Evolutionary conservation across 352 stramenopile genomes (phyloP).

Genomic region (Phytophthora citrophthora): DNA sequence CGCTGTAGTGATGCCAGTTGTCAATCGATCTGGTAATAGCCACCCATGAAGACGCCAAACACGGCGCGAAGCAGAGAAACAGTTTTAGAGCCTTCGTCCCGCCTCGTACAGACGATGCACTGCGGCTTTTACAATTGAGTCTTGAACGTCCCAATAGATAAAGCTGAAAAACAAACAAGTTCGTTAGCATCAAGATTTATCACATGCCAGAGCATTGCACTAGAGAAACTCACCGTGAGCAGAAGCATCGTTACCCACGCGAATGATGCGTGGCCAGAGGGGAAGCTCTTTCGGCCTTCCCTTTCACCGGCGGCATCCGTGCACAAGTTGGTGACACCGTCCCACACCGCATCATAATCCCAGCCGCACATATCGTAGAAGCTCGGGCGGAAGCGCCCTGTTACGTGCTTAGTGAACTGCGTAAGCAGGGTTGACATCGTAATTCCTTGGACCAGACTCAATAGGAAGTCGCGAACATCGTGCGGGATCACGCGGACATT

Average conservation of each 20-base stretch:
- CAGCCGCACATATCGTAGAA: conserved; percentile 87
- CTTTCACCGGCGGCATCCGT: conserved; percentile 56
- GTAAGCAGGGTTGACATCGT: conserved; percentile 60
- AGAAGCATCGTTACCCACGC: conserved; percentile 76
- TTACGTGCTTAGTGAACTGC: conserved; percentile 80
- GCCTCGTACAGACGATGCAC: conserved; percentile 48
- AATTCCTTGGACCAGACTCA: conserved; percentile 58
- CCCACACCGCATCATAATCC: conserved; percentile 68
- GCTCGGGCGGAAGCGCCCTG: conserved; percentile 73
- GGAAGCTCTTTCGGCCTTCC: conserved; percentile 79
- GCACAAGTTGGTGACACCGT: conserved; percentile 79
- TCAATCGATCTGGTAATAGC: conserved; percentile 76
- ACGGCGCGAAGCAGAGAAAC: conserved; percentile 67
- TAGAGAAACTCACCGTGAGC: conserved; percentile 52
- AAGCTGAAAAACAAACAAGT: conserved; percentile 37
- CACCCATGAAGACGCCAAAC: conserved; percentile 68
- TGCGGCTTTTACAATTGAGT: conserved; percentile 59
- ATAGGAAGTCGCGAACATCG: conserved; percentile 76
- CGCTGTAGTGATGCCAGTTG: conserved; percentile 86
- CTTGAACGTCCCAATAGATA: conserved; percentile 75
- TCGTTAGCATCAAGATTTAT: background rate
- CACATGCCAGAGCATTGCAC: background rate
- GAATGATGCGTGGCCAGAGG: conserved; percentile 77
- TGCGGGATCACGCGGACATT: conserved; percentile 58
- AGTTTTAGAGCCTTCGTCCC: conserved; percentile 64